Evolutionary conservation across 441 rosid species (phyloP).

Genomic region (Arabidopsis hybrid): DNA sequence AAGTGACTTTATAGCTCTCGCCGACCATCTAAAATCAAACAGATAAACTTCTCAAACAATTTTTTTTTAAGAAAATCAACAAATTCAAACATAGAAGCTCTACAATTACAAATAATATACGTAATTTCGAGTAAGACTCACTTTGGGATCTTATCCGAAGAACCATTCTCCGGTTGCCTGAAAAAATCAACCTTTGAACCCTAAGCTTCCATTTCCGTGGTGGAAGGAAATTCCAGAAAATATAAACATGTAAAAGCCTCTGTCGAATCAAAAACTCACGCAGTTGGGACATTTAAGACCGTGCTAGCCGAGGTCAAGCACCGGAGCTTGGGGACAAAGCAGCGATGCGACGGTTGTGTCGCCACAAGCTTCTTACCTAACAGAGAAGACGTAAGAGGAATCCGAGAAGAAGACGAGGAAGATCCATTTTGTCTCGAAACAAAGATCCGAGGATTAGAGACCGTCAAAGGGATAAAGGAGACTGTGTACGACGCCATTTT

Average conservation of each 20-base stretch:
- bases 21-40: slow-evolving; percentile 75
- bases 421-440: slow-evolving; percentile 32
- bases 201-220: slow-evolving; percentile 12
- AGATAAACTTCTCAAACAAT: slow-evolving; percentile 13
- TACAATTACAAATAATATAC: background rate
- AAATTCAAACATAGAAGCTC: slow-evolving; percentile 1
- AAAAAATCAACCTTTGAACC: slow-evolving; percentile 32
- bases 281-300: slow-evolving; percentile 69
- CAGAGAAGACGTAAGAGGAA: slow-evolving; percentile 46
- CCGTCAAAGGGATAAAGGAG: slow-evolving; percentile 53
- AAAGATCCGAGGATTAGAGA: slow-evolving; percentile 44
- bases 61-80: no score
- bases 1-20: slow-evolving; percentile 82
- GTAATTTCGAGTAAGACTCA: slow-evolving; percentile 46
- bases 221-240: slow-evolving; percentile 15
- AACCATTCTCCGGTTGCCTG: slow-evolving; percentile 60
- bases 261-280: slow-evolving; percentile 44
- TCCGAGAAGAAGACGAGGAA: slow-evolving; percentile 14
- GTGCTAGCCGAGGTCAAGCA: slow-evolving; percentile 51
- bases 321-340: slow-evolving; percentile 43
- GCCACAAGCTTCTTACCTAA: slow-evolving; percentile 54
- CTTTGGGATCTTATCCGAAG: slow-evolving; percentile 66
- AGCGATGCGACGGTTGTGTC: slow-evolving; percentile 41
- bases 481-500: slow-evolving; percentile 66
- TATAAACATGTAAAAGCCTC: background rate